Conservation (phyloP, 2,329 filamentous ascomycete genomes). For the Beauveria caledonica region DNA sequence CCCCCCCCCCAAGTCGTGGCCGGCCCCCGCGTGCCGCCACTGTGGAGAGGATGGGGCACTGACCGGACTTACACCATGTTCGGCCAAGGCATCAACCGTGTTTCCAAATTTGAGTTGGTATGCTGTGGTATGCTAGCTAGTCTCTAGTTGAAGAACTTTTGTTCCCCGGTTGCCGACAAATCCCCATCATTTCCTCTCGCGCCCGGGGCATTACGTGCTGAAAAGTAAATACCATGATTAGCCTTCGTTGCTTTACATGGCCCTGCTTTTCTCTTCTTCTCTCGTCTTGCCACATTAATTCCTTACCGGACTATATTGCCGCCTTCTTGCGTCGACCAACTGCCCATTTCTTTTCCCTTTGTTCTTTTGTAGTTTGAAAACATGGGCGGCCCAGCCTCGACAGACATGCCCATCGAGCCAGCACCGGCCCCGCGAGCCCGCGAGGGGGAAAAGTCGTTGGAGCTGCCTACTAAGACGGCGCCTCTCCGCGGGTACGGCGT, state of each 20-base stretch:
- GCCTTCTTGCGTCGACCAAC: no score
- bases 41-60: not conserved
- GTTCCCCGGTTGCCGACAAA: not conserved
- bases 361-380: not conserved
- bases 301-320: no score
- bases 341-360: not conserved
- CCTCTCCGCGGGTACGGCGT: conserved; percentile 1
- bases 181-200: not conserved
- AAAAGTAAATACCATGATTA: not conserved
- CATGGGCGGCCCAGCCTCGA: not conserved
- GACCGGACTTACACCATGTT: not conserved
- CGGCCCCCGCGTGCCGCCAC: not conserved
- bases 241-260: not conserved
- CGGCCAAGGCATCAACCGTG: not conserved
- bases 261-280: not conserved
- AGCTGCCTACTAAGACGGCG: not conserved
- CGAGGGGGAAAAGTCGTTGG: not conserved
- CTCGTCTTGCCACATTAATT: not conserved
- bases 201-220: not conserved
- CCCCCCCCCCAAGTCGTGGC: not conserved
- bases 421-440: not conserved
- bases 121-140: not conserved
- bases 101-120: not conserved
- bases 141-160: not conserved
- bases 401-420: not conserved